These are phyloP conservation scores for Shiraia sp. DNA, from an alignment of 2,329 filamentous ascomycete genomes.

Conservation along the genomic window DNA sequence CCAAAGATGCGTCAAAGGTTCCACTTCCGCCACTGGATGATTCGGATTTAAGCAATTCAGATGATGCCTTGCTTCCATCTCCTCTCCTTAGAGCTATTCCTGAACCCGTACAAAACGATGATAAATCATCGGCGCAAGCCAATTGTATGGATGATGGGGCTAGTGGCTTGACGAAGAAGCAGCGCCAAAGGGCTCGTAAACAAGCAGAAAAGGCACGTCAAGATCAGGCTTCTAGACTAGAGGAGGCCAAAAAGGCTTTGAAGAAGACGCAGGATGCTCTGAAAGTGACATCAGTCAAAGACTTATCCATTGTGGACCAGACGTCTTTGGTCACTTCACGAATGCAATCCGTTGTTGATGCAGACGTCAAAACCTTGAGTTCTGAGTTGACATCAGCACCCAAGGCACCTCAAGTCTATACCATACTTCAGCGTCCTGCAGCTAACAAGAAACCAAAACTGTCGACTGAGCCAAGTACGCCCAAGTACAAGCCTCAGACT, in stretches of 20 bases:
- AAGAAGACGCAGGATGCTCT: neutral
- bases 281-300: neutral
- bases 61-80: slow-evolving; percentile 44
- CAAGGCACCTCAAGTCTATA: slow-evolving; percentile 13
- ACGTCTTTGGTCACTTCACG: slow-evolving; percentile 8
- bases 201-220: slow-evolving; percentile 25
- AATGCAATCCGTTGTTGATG: slow-evolving; percentile 32
- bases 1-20: slow-evolving; percentile 20
- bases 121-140: neutral
- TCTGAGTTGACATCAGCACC: slow-evolving; percentile 4
- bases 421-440: slow-evolving; percentile 8
- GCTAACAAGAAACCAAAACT: slow-evolving; percentile 2
- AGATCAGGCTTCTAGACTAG: slow-evolving; percentile 5
- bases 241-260: neutral
- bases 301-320: neutral
- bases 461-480: neutral
- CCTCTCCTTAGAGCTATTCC: slow-evolving; percentile 7
- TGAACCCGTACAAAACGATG: slow-evolving; percentile 1
- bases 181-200: slow-evolving; percentile 31
- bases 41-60: slow-evolving; percentile 47
- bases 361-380: slow-evolving; percentile 29
- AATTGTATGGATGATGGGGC: slow-evolving; percentile 2
- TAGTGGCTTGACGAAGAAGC: slow-evolving; percentile 25
- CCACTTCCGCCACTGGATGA: slow-evolving; percentile 28
- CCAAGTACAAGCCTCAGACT: slow-evolving; percentile 11